These are phyloP conservation scores for Bryum argenteum DNA, from an alignment of 225 moss, liverwort and hornwort genomes.

Conservation along the genomic window DNA sequence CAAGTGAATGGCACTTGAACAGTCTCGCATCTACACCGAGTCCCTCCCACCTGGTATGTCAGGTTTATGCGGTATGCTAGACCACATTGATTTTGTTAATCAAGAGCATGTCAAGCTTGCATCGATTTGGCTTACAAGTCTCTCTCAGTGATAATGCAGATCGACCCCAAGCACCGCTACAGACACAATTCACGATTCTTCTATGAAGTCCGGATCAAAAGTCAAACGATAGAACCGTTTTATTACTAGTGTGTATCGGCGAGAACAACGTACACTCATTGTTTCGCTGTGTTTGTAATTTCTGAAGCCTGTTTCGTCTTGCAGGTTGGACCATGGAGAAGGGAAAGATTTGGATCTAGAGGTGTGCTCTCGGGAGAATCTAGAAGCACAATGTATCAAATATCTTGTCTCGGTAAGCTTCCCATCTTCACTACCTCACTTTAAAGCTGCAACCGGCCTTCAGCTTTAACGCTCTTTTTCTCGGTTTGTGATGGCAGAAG, in stretches of 20 bases:
- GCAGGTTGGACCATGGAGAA: slow-evolving; percentile 81
- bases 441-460: neutral
- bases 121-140: slow-evolving; percentile 2
- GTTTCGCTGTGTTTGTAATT: no score
- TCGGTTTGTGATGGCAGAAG: slow-evolving; percentile 42
- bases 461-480: neutral
- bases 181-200: slow-evolving; percentile 75
- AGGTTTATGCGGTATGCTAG: slow-evolving; percentile 60
- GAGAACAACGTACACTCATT: no score
- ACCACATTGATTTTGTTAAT: neutral
- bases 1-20: slow-evolving; percentile 97
- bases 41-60: slow-evolving; percentile 71
- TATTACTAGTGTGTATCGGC: slow-evolving; percentile 80
- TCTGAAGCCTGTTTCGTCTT: slow-evolving; percentile 6
- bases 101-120: neutral
- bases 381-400: slow-evolving; percentile 58
- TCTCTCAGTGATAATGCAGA: slow-evolving; percentile 50
- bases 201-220: slow-evolving; percentile 61
- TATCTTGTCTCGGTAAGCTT: slow-evolving; percentile 70
- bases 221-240: slow-evolving; percentile 67
- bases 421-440: neutral
- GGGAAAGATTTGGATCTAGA: no score
- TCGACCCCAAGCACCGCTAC: slow-evolving; percentile 80
- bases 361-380: slow-evolving; percentile 57
- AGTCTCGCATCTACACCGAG: slow-evolving; percentile 82